Evolutionary conservation across 768 basidiomycete genomes (phyloP), one percentile per base, ranked within the genome.

Genomic region (Leccinum ochraceum): DNA sequence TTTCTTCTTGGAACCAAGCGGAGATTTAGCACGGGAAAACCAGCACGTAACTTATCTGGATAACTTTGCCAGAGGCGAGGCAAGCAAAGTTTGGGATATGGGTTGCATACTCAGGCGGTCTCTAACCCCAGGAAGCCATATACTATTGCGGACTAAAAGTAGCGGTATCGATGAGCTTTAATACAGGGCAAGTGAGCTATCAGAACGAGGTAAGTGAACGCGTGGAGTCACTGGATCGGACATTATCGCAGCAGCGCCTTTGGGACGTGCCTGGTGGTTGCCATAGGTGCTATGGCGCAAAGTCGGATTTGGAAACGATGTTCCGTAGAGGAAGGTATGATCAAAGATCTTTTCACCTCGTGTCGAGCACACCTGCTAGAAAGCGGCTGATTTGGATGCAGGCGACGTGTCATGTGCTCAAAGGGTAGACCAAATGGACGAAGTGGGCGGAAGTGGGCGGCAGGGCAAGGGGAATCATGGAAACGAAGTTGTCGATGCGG

Each of bases 341-440:
- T 67, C 67, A 74, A 64, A 70, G 68, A 69, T 63, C 53, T 61
- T 37, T 69, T 63, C 60, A 71, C 73, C 73, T 74, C 73, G 66
- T 74, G 73, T 64, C 61, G 36, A n/a, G 64, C 64, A 62, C 74
- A 74, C 72, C 59, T 70, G 13, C 46, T 48, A n/a, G 42, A 44
- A 48, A 51, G 13, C 2, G 20, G 63, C 53, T 68, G 71, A 72
- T 72, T 64, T 63, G 17, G 70, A 64, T 61, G 60, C 58, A 58
- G 51, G 57, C 65, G 61, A 64, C 60, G 68, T 66, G 72, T 65
- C 74, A 66, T 65, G 65, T 64, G 63, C 67, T 64, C 60, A 64
- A 63, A 54, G 63, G 71, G 67, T 54, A 64, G 55, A 53, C 28
- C 48, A 51, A 63, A 68, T 63, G 54, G 63, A 67, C 55, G 60